Evolutionary conservation across 352 stramenopile genomes (phyloP), one percentile per base, ranked within the genome.

Genomic region (Halophytophthora batemanensis): DNA sequence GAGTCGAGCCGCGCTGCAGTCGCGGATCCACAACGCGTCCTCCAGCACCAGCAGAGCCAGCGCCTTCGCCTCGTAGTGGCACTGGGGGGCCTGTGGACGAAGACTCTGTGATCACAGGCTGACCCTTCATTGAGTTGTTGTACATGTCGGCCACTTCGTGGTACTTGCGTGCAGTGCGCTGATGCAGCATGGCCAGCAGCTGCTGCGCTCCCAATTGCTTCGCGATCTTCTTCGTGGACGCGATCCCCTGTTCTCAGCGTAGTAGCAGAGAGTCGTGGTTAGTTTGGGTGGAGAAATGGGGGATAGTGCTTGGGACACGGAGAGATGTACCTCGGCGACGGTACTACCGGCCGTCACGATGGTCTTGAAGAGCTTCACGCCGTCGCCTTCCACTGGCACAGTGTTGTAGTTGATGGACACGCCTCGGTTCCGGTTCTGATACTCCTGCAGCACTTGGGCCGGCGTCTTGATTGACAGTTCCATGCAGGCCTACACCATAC

Each of bases 321-420:
- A 21, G 34, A 37, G n/a, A n/a, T n/a, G 17, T 66, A 90, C 82
- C 71, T 94, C 81, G 33, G 77, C 83, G 39, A 76, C 69, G 1
- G 69, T 82, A 34, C 60, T 85, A 23, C 81, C 83, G 5, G 69
- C 74, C 31, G 76, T 86, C 23, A 87, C 81, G 33, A 90, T 89
- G 11, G 77, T 89, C 59, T 92, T 94, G 66, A 92, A 94, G 4
- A 87, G 52, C 55, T 83, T 87, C 29, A 70, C 53, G 3, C 71
- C 76, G 29, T 86, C 69, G 1, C 56, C 50, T 6, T 90, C 68
- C 11, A 77, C 53, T 15, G 69, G 53, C 35, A 88, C 54, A 12
- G 76, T 89, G 46, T 89, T 92, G 56, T 91, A 94, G 43, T 90
- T 90, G 59, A 94, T 77, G 1, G 79, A 82, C 7, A 90, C 74